Evolutionary conservation across 495 filamentous ascomycete species (phyloP).

Genomic region (Trichoderma virens): DNA sequence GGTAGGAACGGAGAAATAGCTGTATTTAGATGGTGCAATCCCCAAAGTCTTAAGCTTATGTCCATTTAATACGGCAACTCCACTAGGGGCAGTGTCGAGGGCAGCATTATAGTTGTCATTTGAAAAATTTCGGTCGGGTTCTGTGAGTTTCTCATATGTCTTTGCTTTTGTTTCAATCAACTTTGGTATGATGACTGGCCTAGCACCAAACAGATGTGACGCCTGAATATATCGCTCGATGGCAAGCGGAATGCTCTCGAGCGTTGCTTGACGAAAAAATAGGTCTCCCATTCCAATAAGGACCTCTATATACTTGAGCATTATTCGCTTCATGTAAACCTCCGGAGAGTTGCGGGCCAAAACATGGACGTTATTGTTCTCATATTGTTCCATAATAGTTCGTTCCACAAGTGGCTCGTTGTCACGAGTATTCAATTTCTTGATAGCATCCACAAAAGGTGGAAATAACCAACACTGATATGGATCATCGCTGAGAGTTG

Average conservation of each 20-base stretch:
- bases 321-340: conserved; percentile 29
- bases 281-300: conserved; percentile 28
- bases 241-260: conserved; percentile 27
- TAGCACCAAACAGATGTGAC: conserved; percentile 25
- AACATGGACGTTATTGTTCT: not conserved
- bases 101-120: too few species aligned
- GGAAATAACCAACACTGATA: conserved; percentile 16
- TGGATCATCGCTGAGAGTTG: conserved; percentile 11
- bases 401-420: not conserved
- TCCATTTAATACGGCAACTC: conserved; percentile 13
- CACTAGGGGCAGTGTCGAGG: conserved; percentile 11
- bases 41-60: too few species aligned
- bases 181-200: conserved; percentile 14
- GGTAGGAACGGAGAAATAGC: conserved; percentile 26
- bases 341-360: conserved; percentile 11
- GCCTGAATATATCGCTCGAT: conserved; percentile 30
- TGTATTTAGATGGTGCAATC: too few species aligned
- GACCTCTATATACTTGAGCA: conserved; percentile 30
- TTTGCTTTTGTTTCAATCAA: conserved; percentile 6
- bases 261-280: conserved; percentile 27
- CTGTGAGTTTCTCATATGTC: conserved; percentile 14
- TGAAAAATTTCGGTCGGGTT: not conserved
- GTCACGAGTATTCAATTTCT: too few species aligned
- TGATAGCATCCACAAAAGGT: conserved; percentile 20
- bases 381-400: not conserved